Base-by-base conservation (phyloP, 2,329 filamentous ascomycete genomes). In the Ceratocystis cacaofunesta region DNA sequence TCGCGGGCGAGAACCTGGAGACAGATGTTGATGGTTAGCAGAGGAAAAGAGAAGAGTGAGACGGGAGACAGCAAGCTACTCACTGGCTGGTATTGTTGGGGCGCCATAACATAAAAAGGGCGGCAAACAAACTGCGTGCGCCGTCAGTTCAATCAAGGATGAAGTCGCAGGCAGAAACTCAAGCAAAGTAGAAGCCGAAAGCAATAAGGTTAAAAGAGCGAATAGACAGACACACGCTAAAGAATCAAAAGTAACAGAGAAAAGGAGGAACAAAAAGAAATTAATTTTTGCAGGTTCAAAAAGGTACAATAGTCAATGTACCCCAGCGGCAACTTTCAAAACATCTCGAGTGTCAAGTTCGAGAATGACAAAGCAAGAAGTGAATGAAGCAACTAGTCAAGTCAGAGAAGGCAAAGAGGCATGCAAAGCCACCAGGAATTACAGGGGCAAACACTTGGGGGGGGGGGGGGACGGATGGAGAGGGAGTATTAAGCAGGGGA, bases 1-100 rank as follows among this genome's bases (percentile, higher is more conserved):
- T 85, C 83, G 68, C 80, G 81, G 72, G 78, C 79, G 71, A 82
- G 82, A 63, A 86, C 78, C 82, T 85, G 71, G 43, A 61, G 46
- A 50, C 25, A 43, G 43, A 58, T 58, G 63, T n/a, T 60, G 28
- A 19, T n/a, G 36, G 22, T 46, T 55, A 62, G 36, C 60, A 62
- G 25, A 66, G 25, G 22, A 17, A n/a, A 46, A 12, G 36, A 6
- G 5, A 7, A 25, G 28, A 50, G 36, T 52, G n/a, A 19, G 43
- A 55, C 46, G 41, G 15, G 17, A 43, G 36, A 12, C 5, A 5
- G 58, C n/a, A 28, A 22, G 6, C 19, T 25, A 62, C 61, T 32
- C 43, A 67, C 65, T 46, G 62, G 62, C 48, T 67, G 65, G 19
- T 67, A 67, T 55, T 67, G 65, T 67, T 67, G 65, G 19, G 65